Evolutionary conservation across 768 basidiomycete species (phyloP).

Genomic region (Antrodiella citrinella): DNA sequence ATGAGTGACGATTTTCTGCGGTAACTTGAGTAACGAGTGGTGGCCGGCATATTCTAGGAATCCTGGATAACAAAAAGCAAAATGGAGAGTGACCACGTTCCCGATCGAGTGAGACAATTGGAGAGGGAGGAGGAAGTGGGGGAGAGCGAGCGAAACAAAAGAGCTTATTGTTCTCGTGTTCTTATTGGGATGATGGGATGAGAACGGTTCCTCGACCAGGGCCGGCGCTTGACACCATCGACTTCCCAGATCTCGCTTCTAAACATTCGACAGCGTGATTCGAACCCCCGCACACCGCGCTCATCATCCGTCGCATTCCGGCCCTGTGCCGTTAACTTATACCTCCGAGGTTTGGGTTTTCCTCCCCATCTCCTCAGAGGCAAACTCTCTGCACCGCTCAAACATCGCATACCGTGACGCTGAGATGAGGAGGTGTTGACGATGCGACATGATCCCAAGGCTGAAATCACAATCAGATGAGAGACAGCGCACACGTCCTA

Average conservation of each 20-base stretch:
- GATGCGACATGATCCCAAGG: conserved; percentile 3
- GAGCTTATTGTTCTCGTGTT: background rate
- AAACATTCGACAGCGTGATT: no score
- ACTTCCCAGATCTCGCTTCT: background rate
- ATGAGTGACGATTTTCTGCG: background rate
- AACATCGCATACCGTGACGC: conserved; percentile 23
- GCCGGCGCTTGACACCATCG: background rate
- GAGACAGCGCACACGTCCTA: no score
- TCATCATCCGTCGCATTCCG: background rate
- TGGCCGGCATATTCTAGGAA: background rate
- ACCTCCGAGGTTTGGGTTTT: no score
- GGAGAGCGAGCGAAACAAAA: background rate
- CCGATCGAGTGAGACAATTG: background rate
- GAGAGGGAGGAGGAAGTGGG: background rate
- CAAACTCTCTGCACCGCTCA: no score
- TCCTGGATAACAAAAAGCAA: background rate
- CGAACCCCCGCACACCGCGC: background rate
- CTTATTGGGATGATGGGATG: background rate
- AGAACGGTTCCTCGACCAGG: background rate
- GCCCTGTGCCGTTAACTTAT: no score
- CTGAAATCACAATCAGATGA: no score
- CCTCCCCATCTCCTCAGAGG: no score
- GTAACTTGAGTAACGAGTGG: background rate
- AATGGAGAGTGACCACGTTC: background rate
- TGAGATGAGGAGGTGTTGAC: conserved; percentile 19